A percentile compares a stretch with the other conserved stretches of the same genome.
Evolutionary conservation across 176 grass and related monocot genomes (phyloP).

Genomic region (Zoysia japonica): DNA sequence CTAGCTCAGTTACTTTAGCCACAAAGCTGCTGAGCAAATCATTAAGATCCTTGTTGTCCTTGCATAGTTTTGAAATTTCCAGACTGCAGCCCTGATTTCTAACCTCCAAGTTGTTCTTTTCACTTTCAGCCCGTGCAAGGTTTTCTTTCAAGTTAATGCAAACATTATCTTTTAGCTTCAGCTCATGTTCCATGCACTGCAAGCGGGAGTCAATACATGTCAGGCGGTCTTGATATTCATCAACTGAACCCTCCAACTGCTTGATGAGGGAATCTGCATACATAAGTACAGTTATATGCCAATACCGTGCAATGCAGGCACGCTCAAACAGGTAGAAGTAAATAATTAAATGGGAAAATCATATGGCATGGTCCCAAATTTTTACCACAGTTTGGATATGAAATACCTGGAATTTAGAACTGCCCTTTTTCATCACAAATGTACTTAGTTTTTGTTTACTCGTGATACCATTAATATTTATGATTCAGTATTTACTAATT

Average conservation of each 20-base stretch:
- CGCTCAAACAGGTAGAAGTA: background rate
- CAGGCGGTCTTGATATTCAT: constrained; percentile 56
- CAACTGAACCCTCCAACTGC: constrained; percentile 62
- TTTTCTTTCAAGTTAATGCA: constrained; percentile 64
- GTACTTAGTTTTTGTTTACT: constrained; percentile 1
- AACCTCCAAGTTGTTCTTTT: constrained; percentile 62
- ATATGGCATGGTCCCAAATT: constrained; percentile 7
- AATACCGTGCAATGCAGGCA: background rate
- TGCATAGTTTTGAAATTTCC: constrained; percentile 62
- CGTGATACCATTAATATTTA: background rate
- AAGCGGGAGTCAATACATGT: constrained; percentile 61
- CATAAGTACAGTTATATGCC: constrained; percentile 12
- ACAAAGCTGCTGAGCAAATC: constrained; percentile 52
- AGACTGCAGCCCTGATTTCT: constrained; percentile 55
- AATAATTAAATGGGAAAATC: constrained; percentile 9
- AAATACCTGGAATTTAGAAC: background rate
- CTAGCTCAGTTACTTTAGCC: constrained; percentile 57
- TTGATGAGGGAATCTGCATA: constrained; percentile 74
- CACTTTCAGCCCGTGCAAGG: constrained; percentile 54
- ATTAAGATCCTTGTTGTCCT: constrained; percentile 60
- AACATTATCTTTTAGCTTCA: constrained; percentile 72
- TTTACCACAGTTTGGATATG: background rate
- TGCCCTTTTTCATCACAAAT: background rate
- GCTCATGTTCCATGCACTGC: constrained; percentile 60
- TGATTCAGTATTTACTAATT: constrained; percentile 30